These are phyloP conservation scores for Euclidium syriacum DNA, from an alignment of 345 rosid species.

Conservation along the genomic window DNA sequence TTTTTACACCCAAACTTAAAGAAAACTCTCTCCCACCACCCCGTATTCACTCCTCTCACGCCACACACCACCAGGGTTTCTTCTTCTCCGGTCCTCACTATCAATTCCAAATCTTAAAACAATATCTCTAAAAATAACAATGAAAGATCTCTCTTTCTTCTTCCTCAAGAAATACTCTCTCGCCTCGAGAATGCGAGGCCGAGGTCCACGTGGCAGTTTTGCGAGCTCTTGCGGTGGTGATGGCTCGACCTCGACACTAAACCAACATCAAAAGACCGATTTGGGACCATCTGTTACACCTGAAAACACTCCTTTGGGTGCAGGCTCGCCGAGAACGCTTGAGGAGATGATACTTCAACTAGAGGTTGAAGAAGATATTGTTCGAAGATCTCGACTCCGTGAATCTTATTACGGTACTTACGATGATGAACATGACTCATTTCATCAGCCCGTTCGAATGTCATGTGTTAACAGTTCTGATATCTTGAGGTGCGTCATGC, in stretches of 20 bases:
- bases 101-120: slow-evolving; percentile 1
- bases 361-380: slow-evolving; percentile 70
- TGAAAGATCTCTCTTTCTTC: slow-evolving; percentile 68
- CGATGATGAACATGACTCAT: neutral
- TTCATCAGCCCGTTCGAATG: slow-evolving; percentile 42
- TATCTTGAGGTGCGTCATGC: slow-evolving; percentile 38
- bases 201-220: slow-evolving; percentile 34
- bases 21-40: slow-evolving; percentile 23
- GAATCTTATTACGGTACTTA: slow-evolving; percentile 22
- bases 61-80: slow-evolving; percentile 16
- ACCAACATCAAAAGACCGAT: slow-evolving; percentile 33
- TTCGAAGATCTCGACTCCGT: slow-evolving; percentile 42
- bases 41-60: slow-evolving; percentile 28
- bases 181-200: slow-evolving; percentile 64
- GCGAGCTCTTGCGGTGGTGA: slow-evolving; percentile 51
- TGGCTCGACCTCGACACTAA: slow-evolving; percentile 69
- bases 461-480: slow-evolving; percentile 82
- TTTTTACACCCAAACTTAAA: slow-evolving; percentile 18
- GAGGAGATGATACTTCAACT: slow-evolving; percentile 86
- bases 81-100: slow-evolving; percentile 10
- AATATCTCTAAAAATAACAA: slow-evolving; percentile 21
- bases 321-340: slow-evolving; percentile 39
- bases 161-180: slow-evolving; percentile 54
- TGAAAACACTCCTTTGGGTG: slow-evolving; percentile 17
- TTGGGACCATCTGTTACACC: slow-evolving; percentile 11